Base-by-base conservation (phyloP, 345 rosid genomes). In the Citrus sinensis region DNA sequence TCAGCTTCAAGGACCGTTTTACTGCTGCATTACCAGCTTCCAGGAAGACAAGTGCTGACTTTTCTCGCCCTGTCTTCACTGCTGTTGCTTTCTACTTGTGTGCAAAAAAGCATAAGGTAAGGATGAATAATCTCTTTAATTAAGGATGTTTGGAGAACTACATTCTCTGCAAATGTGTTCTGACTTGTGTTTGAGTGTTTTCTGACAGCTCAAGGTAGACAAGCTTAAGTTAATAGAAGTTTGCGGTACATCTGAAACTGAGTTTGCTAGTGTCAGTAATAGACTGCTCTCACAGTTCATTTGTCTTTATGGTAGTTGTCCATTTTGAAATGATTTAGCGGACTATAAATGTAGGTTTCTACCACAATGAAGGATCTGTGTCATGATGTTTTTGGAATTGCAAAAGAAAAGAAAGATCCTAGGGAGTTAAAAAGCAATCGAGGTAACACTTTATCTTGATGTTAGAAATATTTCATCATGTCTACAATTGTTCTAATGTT, bases 1-100 rank as follows among this genome's bases (percentile, higher is more conserved):
- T 13, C 81, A 93, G 99, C 79, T 94, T 87, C 79, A 92, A 89
- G 85, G 93, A 94, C 35, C 87, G 98, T 84, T 96, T 96, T 86
- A 73, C 86, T 74, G 89, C 92, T 68, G 89, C 97, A 1, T 71
- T 94, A 82, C 98, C 98, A 16, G 85, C 89, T 13, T 89, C 95
- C 3, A 88, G 98, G 71, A 78, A 89, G 56, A 88, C 90, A 0
- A 88, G 81, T 82, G 93, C 98, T 7, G 98, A 96, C 70, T 92
- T 91, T 62, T 82, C 88, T 22, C 85, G 97, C 24, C 98, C 98
- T 32, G 93, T 94, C 5, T 94, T 96, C 80, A 90, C 96, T 63
- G 97, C 97, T 4, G 97, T 88, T 75, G 97, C 98, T 37, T 96
- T 94, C 84, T 96, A 90, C 80, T 78, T 96, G 77, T 92, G 98